Base-by-base conservation (phyloP, 306 rosid genomes). In the Quercus variabilis region DNA sequence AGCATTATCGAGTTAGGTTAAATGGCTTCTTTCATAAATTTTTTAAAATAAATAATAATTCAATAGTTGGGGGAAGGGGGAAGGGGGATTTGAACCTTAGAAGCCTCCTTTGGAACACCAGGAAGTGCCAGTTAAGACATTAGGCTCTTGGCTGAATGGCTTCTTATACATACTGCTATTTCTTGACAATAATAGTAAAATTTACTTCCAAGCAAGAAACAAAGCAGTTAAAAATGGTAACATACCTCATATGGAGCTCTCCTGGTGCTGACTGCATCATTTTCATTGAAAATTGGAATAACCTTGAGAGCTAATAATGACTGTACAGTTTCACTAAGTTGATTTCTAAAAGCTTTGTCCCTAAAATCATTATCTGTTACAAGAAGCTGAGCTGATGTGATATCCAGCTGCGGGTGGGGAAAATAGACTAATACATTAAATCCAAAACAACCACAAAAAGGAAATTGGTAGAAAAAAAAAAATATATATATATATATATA, bases 181-280 rank as follows among this genome's bases (percentile, higher is more conserved):
- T 51, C 49, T 8, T 19, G 9, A 17, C 5, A 1, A 46, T 3
- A 52, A 18, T 8, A 18, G n/a, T 67, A 35, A 35, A 43, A 74
- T 33, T 67, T 28, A 52, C 54, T 69, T 68, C 71, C 46, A 68
- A 72, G 17, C 46, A 74, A 67, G 31, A 8, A 78, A 67, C 20
- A 74, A 74, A 59, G 68, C 75, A 68, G 55, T 60, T 49, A 69
- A 81, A 23, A 80, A 43, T 38, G 76, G 76, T 64, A 75, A 41
- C 77, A 60, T 83, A 95, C 99, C 99, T 93, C 98, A 54, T 95
- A 95, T 25, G 99, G 99, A 87, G 99, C 97, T 89, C 78, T 91
- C 86, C 99, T 93, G 55, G 99, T 95, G 82, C 98, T 95, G 83
- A 95, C 93, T 71, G 99, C 99, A 74, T 95, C 99, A 1, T 95